Evolutionary conservation across 2,329 filamentous ascomycete species (phyloP).

Genomic region (Samsoniella hepiali): DNA sequence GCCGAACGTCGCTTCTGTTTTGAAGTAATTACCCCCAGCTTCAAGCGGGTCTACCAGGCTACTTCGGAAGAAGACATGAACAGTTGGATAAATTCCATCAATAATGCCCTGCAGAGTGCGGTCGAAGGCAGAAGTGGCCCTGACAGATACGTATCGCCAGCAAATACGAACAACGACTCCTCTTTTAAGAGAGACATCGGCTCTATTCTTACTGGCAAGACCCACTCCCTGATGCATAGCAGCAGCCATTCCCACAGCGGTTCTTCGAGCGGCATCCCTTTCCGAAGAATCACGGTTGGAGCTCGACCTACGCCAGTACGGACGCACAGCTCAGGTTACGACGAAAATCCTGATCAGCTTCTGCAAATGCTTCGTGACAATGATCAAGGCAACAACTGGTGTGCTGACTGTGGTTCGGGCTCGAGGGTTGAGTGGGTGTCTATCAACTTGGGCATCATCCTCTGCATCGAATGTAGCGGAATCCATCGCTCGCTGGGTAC

Average conservation of each 20-base stretch:
- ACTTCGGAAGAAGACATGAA: conserved; percentile 98
- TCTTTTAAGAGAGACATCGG: conserved; percentile 81
- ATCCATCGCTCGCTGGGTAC: conserved; percentile 95
- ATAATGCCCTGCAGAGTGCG: conserved; percentile 93
- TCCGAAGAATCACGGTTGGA: conserved; percentile 85
- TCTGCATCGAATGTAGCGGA: conserved; percentile 97
- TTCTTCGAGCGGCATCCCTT: conserved; percentile 55
- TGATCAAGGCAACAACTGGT: conserved; percentile 90
- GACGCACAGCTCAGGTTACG: conserved; percentile 66
- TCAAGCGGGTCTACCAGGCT: conserved; percentile 93
- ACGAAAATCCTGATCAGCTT: conserved; percentile 81
- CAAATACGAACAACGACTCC: conserved; percentile 42
- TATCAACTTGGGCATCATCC: conserved; percentile 91
- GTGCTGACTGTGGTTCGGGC: conserved; percentile 88
- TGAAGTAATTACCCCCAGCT: conserved; percentile 95
- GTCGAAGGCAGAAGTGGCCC: conserved; percentile 74
- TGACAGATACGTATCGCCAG: conserved; percentile 44
- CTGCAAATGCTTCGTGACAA: conserved; percentile 83
- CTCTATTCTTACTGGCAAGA: conserved; percentile 89
- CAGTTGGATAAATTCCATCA: conserved; percentile 93
- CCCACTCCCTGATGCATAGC: conserved; percentile 62
- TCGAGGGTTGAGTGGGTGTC: conserved; percentile 98
- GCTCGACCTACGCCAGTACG: conserved; percentile 73
- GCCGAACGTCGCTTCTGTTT: conserved; percentile 96
- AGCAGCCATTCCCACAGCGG: conserved; percentile 49